A percentile compares a stretch with the other conserved stretches of the same genome.
Evolutionary conservation across 345 rosid genomes (phyloP).

Genomic region (Pugionium dolabratum): DNA sequence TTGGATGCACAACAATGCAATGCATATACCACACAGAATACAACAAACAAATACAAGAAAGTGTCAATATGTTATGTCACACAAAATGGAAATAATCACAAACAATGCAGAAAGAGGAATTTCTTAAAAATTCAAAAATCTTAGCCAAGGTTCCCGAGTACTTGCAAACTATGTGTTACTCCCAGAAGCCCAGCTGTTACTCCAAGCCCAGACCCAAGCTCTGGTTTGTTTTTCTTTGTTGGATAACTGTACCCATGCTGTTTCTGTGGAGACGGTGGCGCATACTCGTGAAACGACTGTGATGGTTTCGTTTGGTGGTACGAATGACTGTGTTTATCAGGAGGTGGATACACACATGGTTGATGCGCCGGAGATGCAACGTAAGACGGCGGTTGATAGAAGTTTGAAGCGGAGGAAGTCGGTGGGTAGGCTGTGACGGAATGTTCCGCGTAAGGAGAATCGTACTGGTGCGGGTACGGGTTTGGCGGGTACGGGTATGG

Average conservation of each 20-base stretch:
- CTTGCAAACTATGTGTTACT: slow-evolving; percentile 39
- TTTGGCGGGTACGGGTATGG: slow-evolving; percentile 2
- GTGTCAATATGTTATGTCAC: no score
- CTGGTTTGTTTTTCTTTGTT: slow-evolving; percentile 50
- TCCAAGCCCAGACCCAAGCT: slow-evolving; percentile 43
- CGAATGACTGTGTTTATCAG: slow-evolving; percentile 22
- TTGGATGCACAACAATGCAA: no score
- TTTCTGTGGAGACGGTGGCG: neutral
- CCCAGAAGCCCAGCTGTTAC: slow-evolving; percentile 75
- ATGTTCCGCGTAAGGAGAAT: slow-evolving; percentile 28
- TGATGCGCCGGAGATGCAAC: slow-evolving; percentile 5
- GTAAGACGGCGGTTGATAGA: slow-evolving; percentile 29
- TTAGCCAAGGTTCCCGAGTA: no score
- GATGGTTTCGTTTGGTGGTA: slow-evolving; percentile 32
- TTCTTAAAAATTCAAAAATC: no score
- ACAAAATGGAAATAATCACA: no score
- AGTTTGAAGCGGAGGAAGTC: neutral
- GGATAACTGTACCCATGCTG: slow-evolving; percentile 38
- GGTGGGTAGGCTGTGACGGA: slow-evolving; percentile 26
- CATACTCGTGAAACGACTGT: slow-evolving; percentile 33
- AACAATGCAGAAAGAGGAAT: no score
- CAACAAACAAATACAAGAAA: no score
- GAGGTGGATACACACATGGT: slow-evolving; percentile 12
- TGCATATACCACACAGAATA: no score
- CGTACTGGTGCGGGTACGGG: slow-evolving; percentile 10